These are phyloP conservation scores for Protomyces macrosporus DNA, from an alignment of 1,139 yeast genomes.

Conservation along the genomic window DNA sequence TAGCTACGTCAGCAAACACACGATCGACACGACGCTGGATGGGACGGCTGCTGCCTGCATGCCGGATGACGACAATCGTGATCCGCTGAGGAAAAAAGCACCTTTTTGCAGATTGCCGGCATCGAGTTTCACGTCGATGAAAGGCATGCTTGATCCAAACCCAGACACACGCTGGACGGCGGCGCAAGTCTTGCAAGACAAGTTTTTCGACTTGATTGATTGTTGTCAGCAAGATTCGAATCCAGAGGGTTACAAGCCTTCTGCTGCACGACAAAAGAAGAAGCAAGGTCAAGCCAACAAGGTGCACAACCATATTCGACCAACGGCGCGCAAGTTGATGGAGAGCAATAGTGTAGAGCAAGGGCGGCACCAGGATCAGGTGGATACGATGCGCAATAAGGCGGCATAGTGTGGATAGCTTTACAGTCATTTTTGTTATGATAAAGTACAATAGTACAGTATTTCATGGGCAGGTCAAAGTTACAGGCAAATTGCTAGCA, in stretches of 20 bases:
- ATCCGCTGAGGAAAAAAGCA: conserved; percentile 8
- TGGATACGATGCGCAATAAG: not conserved
- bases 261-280: conserved; percentile 9
- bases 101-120: conserved; percentile 12
- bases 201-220: conserved; percentile 32
- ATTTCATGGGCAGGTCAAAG: no score
- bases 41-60: not conserved
- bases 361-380: conserved; percentile 11
- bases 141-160: conserved; percentile 34
- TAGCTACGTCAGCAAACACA: not conserved
- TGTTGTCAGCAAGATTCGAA: conserved; percentile 26
- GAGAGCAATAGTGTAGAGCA: conserved; percentile 27
- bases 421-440: not conserved
- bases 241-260: conserved; percentile 12
- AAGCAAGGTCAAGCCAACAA: conserved; percentile 5
- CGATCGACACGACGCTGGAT: not conserved
- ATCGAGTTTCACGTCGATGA: conserved; percentile 27
- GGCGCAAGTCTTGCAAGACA: conserved; percentile 30
- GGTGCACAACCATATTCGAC: conserved; percentile 25
- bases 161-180: conserved; percentile 32
- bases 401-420: not conserved
- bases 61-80: conserved; percentile 7
- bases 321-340: conserved; percentile 29
- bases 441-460: not conserved
- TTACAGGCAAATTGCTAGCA: no score